A percentile compares a stretch with the other conserved stretches of the same genome.
Evolutionary conservation across 2,329 filamentous ascomycete genomes (phyloP).

Genomic region (Dendrostoma leiphaemia): DNA sequence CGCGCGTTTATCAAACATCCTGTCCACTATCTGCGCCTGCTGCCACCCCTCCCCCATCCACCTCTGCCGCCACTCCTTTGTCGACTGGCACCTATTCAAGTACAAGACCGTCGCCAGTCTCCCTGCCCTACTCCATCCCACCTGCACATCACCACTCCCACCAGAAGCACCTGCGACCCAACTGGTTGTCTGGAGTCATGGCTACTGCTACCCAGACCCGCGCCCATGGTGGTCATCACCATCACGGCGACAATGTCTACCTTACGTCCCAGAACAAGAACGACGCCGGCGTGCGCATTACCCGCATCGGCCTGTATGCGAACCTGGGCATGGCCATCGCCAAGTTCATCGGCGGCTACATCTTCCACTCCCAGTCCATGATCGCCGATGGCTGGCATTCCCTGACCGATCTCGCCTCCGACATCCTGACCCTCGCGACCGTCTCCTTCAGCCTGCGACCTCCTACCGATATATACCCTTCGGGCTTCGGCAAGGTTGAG

Average conservation of each 20-base stretch:
- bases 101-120: constrained; percentile 9
- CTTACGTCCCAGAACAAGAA: constrained; percentile 79
- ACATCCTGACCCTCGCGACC: constrained; percentile 89
- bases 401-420: constrained; percentile 90
- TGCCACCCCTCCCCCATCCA: constrained; percentile 22
- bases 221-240: constrained; percentile 54
- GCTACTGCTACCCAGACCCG: constrained; percentile 27
- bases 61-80: constrained; percentile 10
- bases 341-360: constrained; percentile 88
- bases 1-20: constrained; percentile 30
- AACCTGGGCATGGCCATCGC: constrained; percentile 93
- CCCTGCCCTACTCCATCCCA: constrained; percentile 11
- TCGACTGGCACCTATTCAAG: constrained; percentile 12
- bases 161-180: constrained; percentile 12
- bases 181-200: constrained; percentile 27
- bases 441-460: constrained; percentile 90
- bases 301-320: constrained; percentile 80
- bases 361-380: constrained; percentile 93
- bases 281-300: constrained; percentile 92
- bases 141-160: constrained; percentile 15
- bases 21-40: constrained; percentile 18
- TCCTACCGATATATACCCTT: constrained; percentile 79
- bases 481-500: constrained; percentile 97
- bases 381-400: constrained; percentile 94
- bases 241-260: constrained; percentile 83